Conservation (phyloP, 495 filamentous ascomycete species). For the Aspergillus diversus region DNA sequence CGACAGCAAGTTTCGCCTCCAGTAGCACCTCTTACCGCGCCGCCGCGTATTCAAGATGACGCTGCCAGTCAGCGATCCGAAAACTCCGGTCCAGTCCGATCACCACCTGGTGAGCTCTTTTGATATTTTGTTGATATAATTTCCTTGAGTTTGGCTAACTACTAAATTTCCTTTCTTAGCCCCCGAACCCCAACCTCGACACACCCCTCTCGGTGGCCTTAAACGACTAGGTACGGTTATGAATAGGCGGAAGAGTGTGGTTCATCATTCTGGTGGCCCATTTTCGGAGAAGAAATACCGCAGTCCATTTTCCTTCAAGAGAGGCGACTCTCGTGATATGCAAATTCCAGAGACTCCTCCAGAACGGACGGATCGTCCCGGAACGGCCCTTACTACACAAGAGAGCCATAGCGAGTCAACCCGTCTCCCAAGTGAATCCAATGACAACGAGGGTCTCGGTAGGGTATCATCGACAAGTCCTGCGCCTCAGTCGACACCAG, state of each 20-base stretch:
- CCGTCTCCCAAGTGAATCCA: slow-evolving; percentile 38
- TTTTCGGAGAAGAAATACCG: slow-evolving; percentile 55
- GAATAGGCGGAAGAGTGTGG: slow-evolving; percentile 59
- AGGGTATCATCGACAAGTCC: slow-evolving; percentile 29
- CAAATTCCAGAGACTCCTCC: slow-evolving; percentile 48
- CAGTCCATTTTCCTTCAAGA: slow-evolving; percentile 57
- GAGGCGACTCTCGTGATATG: slow-evolving; percentile 45
- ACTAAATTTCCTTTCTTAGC: slow-evolving; percentile 14
- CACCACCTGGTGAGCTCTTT: slow-evolving; percentile 47
- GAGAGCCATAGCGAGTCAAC: slow-evolving; percentile 35
- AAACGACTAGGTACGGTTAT: slow-evolving; percentile 82
- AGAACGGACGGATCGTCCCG: slow-evolving; percentile 39
- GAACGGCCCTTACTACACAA: slow-evolving; percentile 38
- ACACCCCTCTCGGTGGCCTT: slow-evolving; percentile 55
- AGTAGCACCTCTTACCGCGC: slow-evolving; percentile 41
- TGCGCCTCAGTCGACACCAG: slow-evolving; percentile 24
- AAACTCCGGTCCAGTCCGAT: slow-evolving; percentile 49
- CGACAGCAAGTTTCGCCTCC: slow-evolving; percentile 23
- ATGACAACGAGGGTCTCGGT: slow-evolving; percentile 29
- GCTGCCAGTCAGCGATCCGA: slow-evolving; percentile 63
- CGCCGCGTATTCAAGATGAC: slow-evolving; percentile 54
- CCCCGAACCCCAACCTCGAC: slow-evolving; percentile 44
- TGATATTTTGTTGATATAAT: neutral
- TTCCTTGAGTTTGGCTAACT: slow-evolving; percentile 13
- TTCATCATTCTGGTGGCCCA: slow-evolving; percentile 35